phyloP scores from a whole-genome alignment of 2,329 filamentous ascomycete genomes.

The Lasiodiplodia sp. region DNA sequence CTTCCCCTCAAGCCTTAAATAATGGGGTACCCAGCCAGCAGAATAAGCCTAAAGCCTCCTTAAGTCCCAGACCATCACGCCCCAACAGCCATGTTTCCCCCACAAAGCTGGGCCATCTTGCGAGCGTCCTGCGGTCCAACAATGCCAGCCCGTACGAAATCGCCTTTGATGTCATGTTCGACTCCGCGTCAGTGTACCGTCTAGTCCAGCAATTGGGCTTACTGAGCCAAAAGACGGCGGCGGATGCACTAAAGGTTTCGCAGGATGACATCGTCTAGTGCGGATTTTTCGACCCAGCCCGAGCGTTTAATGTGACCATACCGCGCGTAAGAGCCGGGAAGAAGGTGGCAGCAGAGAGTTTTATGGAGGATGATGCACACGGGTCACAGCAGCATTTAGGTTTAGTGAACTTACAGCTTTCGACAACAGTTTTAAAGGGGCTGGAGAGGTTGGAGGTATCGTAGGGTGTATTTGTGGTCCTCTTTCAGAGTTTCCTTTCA shows the following conservation, averaged over 20 bases:
- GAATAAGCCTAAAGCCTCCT: neutral
- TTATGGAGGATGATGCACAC: neutral
- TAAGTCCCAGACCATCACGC: neutral
- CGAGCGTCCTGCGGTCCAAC: constrained; percentile 56
- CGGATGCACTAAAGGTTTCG: neutral
- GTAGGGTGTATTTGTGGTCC: too few relatives aligned
- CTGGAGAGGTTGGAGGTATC: neutral
- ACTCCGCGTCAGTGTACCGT: neutral
- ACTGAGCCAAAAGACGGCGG: neutral
- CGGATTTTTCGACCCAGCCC: neutral
- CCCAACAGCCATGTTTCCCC: neutral
- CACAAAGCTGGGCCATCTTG: neutral
- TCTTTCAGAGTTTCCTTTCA: too few relatives aligned
- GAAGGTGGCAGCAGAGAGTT: neutral
- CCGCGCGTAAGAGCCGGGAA: neutral
- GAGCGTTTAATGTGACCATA: neutral
- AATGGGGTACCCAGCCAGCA: neutral
- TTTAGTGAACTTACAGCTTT: neutral
- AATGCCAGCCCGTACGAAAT: constrained; percentile 62
- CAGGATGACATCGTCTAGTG: neutral
- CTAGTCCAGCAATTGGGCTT: neutral
- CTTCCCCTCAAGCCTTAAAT: neutral
- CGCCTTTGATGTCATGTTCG: constrained; percentile 62
- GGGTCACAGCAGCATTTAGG: neutral
- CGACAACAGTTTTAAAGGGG: neutral